Conservation (phyloP, 2,329 filamentous ascomycete genomes). For the Seiridium cupressi region DNA sequence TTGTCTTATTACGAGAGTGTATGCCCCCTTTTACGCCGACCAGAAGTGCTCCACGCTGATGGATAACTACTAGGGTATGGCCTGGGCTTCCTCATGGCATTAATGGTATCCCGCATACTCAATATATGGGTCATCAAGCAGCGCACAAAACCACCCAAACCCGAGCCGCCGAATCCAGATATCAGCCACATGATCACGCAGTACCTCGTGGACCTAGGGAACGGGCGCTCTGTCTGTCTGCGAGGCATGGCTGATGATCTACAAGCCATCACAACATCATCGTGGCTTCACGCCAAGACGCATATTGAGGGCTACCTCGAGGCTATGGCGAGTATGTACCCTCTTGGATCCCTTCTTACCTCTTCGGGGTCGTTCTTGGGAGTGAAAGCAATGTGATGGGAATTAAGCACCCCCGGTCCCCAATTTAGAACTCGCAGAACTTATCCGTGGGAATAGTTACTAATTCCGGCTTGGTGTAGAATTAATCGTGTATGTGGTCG, state of each 20-base stretch:
- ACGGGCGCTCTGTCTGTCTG: slow-evolving; percentile 50
- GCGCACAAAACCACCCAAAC: slow-evolving; percentile 32
- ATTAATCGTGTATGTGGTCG: slow-evolving; percentile 56
- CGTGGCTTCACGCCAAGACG: slow-evolving; percentile 54
- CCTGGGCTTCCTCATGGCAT: slow-evolving; percentile 41
- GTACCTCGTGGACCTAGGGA: slow-evolving; percentile 51
- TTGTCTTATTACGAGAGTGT: slow-evolving; percentile 47
- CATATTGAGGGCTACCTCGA: slow-evolving; percentile 49
- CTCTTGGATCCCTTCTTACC: too few species aligned
- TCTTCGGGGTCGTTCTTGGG: too few species aligned
- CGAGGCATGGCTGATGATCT: slow-evolving; percentile 54
- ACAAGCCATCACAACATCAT: slow-evolving; percentile 55
- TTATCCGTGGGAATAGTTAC: too few species aligned
- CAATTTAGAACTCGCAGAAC: too few species aligned
- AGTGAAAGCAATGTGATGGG: too few species aligned
- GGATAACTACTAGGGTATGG: slow-evolving; percentile 40
- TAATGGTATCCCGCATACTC: slow-evolving; percentile 53
- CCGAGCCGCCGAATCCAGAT: slow-evolving; percentile 11
- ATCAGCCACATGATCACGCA: slow-evolving; percentile 32
- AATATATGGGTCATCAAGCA: slow-evolving; percentile 57
- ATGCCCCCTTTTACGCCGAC: slow-evolving; percentile 7
- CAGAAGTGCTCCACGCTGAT: not conserved
- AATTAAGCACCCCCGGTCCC: too few species aligned
- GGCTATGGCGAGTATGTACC: slow-evolving; percentile 42
- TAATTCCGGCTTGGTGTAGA: too few species aligned